Base-by-base conservation (phyloP, 768 basidiomycete species). In the Boletus pseudopeckii region DNA sequence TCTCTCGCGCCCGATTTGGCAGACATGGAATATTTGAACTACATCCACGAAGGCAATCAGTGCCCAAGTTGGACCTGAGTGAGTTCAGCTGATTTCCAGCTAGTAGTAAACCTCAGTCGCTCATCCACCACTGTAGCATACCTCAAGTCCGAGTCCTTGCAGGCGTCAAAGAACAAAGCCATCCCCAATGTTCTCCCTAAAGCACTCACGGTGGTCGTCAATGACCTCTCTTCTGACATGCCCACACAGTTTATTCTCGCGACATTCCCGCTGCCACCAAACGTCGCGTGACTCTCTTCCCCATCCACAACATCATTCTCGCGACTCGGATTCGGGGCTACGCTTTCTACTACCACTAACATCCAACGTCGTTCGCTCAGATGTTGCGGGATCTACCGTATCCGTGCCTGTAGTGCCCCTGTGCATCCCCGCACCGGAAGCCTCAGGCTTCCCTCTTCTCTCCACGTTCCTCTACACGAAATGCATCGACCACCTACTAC, bases 391-490 rank as follows among this genome's bases (percentile, higher is more conserved):
- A 7, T 58, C 65, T 15, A 60, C 59, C 2, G 32, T 69, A 0
- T 55, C 60, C 1, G 24, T 92, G 5, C 89, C 90, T 20, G 80
- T 92, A 15, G 75, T 90, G 13, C 84, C 83, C 3, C 70, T 92
- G 60, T 75, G 80, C 38, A 75, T 92, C 13, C 90, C 90, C 2
- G 84, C 86, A 2, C 82, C 86, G 0, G 77, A 80, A 3, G 81
- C 86, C 0, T n/a, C n/a, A n/a, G n/a, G n/a, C n/a, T 91, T 90
- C 71, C 71, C 80, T 9, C 70, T 82, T 32, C 74, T 92, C 10
- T 82, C 83, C 59, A 68, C 74, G 0, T 90, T 80, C 74, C 74
- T 92, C 58, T 90, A 92, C 72, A 80, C 79, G 26, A 83, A 86
- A 64, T 78, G 81, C 56, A 73, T 84, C 24, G 73, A 74, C 47